Evolutionary conservation across 83 land plant genomes (phyloP).

Genomic region (Isoetes engelmannii): DNA sequence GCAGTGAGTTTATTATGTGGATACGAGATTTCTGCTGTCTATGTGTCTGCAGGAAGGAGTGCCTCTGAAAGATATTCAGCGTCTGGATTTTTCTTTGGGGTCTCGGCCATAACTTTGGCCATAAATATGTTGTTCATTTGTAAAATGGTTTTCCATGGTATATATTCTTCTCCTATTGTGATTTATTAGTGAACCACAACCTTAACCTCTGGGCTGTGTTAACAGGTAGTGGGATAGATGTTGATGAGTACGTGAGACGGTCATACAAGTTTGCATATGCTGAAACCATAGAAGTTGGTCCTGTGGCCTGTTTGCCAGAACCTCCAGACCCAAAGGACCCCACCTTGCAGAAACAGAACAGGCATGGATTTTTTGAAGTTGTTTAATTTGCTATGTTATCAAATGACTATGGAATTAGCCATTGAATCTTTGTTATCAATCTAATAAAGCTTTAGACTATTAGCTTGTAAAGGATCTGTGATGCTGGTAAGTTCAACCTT

Average conservation of each 20-base stretch:
- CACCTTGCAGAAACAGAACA: slow-evolving; percentile 52
- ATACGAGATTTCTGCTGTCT: slow-evolving; percentile 91
- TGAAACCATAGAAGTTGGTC: slow-evolving; percentile 95
- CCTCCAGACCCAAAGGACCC: slow-evolving; percentile 89
- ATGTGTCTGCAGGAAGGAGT: slow-evolving; percentile 74
- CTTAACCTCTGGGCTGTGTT: slow-evolving; percentile 10
- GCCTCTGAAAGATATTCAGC: slow-evolving; percentile 79
- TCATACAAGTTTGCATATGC: slow-evolving; percentile 95
- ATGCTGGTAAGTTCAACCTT: too few relatives aligned
- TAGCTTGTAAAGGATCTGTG: too few relatives aligned
- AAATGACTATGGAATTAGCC: not conserved
- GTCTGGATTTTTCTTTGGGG: slow-evolving; percentile 97
- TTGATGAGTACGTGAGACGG: slow-evolving; percentile 93
- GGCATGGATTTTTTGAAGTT: slow-evolving; percentile 28
- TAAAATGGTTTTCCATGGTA: slow-evolving; percentile 95
- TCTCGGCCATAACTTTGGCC: slow-evolving; percentile 88
- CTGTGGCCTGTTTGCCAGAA: slow-evolving; percentile 83
- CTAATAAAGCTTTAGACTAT: too few relatives aligned
- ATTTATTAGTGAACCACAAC: not conserved
- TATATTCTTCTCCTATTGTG: slow-evolving; percentile 4
- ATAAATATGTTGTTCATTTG: slow-evolving; percentile 99
- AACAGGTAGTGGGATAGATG: slow-evolving; percentile 83
- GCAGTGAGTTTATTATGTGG: slow-evolving; percentile 84
- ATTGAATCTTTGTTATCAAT: too few relatives aligned
- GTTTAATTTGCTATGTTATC: not conserved